These are phyloP conservation scores for Suillus placidus DNA, from an alignment of 768 basidiomycete genomes.

Conservation along the genomic window DNA sequence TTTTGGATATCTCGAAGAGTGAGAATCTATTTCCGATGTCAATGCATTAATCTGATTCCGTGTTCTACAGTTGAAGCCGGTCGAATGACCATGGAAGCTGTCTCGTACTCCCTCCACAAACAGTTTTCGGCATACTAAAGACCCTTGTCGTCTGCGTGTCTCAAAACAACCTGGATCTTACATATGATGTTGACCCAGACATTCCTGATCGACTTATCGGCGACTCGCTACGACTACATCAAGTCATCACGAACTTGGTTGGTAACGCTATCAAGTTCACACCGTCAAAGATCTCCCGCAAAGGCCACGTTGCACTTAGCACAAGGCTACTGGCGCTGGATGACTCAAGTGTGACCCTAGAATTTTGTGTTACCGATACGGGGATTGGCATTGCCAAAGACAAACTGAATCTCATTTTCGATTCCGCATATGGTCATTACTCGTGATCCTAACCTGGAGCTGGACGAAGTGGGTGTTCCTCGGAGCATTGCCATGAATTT, in stretches of 20 bases:
- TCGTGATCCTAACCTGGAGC: constrained; percentile 94
- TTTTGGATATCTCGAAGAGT: constrained; percentile 99
- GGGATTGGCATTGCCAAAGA: constrained; percentile 99
- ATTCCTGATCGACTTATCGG: constrained; percentile 98
- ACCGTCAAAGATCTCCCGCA: constrained; percentile 71
- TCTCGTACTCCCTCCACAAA: constrained; percentile 97
- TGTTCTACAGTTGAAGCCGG: constrained; percentile 85
- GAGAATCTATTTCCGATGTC: constrained; percentile 34
- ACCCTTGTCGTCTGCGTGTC: constrained; percentile 97
- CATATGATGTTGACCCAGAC: constrained; percentile 92
- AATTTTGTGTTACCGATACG: constrained; percentile 97
- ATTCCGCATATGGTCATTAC: constrained; percentile 99
- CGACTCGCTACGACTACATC: constrained; percentile 90
- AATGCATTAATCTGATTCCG: constrained; percentile 13
- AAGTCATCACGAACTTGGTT: constrained; percentile 94
- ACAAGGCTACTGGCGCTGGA: constrained; percentile 79
- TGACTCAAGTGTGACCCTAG: constrained; percentile 83
- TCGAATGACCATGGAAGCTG: constrained; percentile 99
- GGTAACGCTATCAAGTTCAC: constrained; percentile 99
- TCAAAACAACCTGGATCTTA: constrained; percentile 94
- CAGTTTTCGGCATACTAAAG: constrained; percentile 96
- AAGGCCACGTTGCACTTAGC: constrained; percentile 90
- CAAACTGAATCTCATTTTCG: constrained; percentile 97
- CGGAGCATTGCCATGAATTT: constrained; percentile 95
- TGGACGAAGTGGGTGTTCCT: constrained; percentile 98